Base-by-base conservation (phyloP, 495 filamentous ascomycete species). In the Penicillium canariense region DNA sequence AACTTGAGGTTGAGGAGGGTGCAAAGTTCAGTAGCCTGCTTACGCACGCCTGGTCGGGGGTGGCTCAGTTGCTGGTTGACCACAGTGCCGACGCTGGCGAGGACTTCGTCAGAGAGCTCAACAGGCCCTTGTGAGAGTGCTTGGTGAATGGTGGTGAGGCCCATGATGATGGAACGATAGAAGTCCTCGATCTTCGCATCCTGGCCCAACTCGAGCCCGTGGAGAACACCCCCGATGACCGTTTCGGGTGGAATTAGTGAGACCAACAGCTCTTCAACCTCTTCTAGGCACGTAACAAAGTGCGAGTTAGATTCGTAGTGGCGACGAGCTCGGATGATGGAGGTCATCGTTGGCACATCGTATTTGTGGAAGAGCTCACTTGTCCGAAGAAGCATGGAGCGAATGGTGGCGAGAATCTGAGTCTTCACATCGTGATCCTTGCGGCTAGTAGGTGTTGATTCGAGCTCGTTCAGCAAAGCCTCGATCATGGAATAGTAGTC, bases 401-500 rank as follows among this genome's bases (percentile, higher is more conserved):
- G 87, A 57, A 96, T 82, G 2, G 91, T 91, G 2, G 86, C 79
- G 17, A 96, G 75, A 6, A 88, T 86, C 67, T 96, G 92, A 6
- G 88, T 87, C 68, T 92, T 91, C 50, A 93, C 80, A 50, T 95
- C 90, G 22, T 68, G 65, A 15, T 68, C 65, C 46, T 68, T 68
- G 26, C 65, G 65, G 46, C 54, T 66, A 12, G 48, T 49, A 31
- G 67, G 70, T 0, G 81, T 68, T 4, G 76, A 74, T 70, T 90
- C 84, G 28, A 96, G 81, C 62, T 87, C 92, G 46, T 87, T 84
- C 22, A 96, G 79, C 6, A 96, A 74, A 12, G 86, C 85, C 5
- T 81, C 52, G 8, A 96, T 70, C 30, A 96, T 77, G n/a, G 86
- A 79, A 55, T 87, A 82, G 59, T 93, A 95, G 58, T 80, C 77